Percentiles rank a stretch among this genome's conserved stretches.
Conservation (phyloP, 208 protist genomes). For the Entamoeba invadens region DNA sequence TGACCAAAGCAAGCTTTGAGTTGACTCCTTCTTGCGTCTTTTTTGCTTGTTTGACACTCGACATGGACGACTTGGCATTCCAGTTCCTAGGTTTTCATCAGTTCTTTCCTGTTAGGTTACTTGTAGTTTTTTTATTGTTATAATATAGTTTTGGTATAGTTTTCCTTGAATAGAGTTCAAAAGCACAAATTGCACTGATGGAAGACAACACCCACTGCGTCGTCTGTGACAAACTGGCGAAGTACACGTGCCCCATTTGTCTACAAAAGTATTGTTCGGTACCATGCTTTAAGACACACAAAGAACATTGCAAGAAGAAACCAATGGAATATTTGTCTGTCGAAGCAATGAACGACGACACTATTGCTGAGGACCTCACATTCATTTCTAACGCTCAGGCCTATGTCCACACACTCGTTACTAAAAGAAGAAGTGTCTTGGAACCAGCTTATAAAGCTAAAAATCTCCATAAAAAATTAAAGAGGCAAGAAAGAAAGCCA, state of each 20-base stretch:
- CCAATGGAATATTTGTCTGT: neutral
- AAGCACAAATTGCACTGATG: no score
- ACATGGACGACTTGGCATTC: no score
- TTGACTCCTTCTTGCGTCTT: conserved; percentile 16
- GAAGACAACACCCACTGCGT: no score
- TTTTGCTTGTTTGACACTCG: neutral
- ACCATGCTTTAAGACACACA: neutral
- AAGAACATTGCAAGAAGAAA: neutral
- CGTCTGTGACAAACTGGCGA: neutral
- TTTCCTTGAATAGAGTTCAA: no score
- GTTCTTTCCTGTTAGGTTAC: no score
- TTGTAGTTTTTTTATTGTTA: no score
- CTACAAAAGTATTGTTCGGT: neutral
- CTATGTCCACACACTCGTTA: neutral
- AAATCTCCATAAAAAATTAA: no score
- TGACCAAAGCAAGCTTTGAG: conserved; percentile 22
- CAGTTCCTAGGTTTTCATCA: no score
- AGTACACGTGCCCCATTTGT: neutral
- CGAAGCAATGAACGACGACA: neutral
- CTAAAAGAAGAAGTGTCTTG: neutral
- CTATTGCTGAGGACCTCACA: neutral
- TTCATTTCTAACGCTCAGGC: neutral
- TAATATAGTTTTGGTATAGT: no score
- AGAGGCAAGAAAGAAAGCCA: no score
- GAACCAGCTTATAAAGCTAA: no score